These are phyloP conservation scores for Acacia concinna DNA, from an alignment of 331 rosid genomes.

Conservation along the genomic window DNA sequence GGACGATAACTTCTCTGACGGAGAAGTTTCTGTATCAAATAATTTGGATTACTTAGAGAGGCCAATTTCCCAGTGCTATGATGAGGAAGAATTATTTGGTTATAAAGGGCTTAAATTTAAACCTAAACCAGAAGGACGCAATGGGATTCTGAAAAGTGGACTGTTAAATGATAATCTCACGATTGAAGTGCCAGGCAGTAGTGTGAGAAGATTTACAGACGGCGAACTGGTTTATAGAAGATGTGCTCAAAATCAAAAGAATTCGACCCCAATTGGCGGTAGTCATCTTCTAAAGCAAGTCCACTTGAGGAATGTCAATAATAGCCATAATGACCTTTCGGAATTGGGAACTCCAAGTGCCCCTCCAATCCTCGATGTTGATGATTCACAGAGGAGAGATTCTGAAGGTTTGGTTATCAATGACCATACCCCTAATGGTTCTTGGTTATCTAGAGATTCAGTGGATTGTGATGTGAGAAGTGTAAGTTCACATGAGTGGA, in stretches of 20 bases:
- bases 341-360: conserved; percentile 97
- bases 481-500: conserved; percentile 46
- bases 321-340: conserved; percentile 42
- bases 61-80: conserved; percentile 38
- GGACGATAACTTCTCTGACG: conserved; percentile 50
- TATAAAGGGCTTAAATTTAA: conserved; percentile 9
- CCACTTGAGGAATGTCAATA: conserved; percentile 42
- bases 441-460: conserved; percentile 51
- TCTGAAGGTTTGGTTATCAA: conserved; percentile 36
- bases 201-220: conserved; percentile 69
- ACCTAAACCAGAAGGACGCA: conserved; percentile 5
- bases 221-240: conserved; percentile 54
- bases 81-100: conserved; percentile 60
- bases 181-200: conserved; percentile 58
- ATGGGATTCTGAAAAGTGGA: conserved; percentile 57
- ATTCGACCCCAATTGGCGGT: conserved; percentile 50
- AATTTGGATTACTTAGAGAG: conserved; percentile 43
- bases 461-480: conserved; percentile 45
- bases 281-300: conserved; percentile 50
- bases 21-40: conserved; percentile 38
- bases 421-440: conserved; percentile 35
- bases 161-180: conserved; percentile 52
- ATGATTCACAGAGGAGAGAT: conserved; percentile 31
- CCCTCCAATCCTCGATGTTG: conserved; percentile 71
- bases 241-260: conserved; percentile 50